A percentile compares a stretch with the other conserved stretches of the same genome.
Conservation (phyloP, 257 asterid species). For the Ilex aquifolium region DNA sequence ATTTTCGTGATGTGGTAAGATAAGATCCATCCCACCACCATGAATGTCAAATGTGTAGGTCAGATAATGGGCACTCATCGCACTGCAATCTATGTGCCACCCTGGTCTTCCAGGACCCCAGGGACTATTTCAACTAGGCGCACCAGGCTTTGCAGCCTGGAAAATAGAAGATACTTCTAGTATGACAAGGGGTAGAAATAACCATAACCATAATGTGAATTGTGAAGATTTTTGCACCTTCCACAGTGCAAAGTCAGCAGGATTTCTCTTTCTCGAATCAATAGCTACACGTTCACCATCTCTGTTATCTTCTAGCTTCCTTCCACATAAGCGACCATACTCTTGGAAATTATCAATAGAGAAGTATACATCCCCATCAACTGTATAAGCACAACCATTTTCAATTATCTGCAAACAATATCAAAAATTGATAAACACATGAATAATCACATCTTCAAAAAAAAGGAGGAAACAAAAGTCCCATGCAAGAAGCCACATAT, state of each 20-base stretch:
- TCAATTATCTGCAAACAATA: constrained; percentile 41
- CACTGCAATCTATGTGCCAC: constrained; percentile 95
- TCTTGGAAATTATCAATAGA: constrained; percentile 58
- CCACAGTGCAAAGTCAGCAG: constrained; percentile 89
- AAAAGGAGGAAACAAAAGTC: neutral
- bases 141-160: constrained; percentile 88
- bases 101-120: constrained; percentile 99
- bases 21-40: constrained; percentile 94
- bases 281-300: constrained; percentile 72
- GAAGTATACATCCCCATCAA: constrained; percentile 70
- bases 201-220: neutral
- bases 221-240: constrained; percentile 37
- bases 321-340: constrained; percentile 67
- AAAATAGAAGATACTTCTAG: neutral
- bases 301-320: constrained; percentile 68
- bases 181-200: neutral
- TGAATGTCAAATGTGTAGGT: constrained; percentile 75
- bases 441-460: neutral
- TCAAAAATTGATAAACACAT: constrained; percentile 4
- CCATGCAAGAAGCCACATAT: neutral
- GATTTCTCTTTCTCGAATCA: constrained; percentile 63
- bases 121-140: constrained; percentile 84
- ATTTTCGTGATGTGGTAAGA: constrained; percentile 85
- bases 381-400: constrained; percentile 59
- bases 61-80: constrained; percentile 84